Percentiles rank a stretch among this genome's conserved stretches.
Evolutionary conservation across 169 alveolate genomes (phyloP).

Genomic region (Condylostoma magnum): DNA sequence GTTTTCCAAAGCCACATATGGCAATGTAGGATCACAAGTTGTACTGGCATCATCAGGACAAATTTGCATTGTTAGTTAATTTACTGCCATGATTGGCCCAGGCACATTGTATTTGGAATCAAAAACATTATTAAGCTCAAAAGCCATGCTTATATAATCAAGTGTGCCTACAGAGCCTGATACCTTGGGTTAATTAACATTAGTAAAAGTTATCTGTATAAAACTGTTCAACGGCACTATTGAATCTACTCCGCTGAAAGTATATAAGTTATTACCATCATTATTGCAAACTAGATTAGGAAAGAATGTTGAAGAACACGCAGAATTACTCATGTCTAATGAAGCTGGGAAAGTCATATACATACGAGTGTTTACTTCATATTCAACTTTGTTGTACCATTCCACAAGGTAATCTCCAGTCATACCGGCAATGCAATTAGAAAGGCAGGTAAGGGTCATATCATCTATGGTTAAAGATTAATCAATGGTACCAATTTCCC

Average conservation of each 20-base stretch:
- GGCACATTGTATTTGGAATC: background rate
- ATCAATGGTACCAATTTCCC: background rate
- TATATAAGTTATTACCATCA: background rate
- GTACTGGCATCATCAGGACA: background rate
- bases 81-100: constrained; percentile 12
- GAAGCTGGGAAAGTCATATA: background rate
- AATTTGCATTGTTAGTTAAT: background rate
- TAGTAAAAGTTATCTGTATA: background rate
- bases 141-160: background rate
- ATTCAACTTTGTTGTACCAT: background rate
- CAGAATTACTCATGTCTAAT: background rate
- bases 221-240: background rate
- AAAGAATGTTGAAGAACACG: background rate
- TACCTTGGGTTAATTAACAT: background rate
- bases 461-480: background rate
- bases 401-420: background rate
- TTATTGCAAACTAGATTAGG: background rate
- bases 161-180: constrained; percentile 18
- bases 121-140: background rate
- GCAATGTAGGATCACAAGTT: background rate
- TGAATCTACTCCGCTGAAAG: background rate
- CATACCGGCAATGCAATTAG: constrained; percentile 12
- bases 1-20: background rate
- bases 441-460: background rate
- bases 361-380: background rate